Percentiles rank a stretch among this genome's conserved stretches.
phyloP scores from a whole-genome alignment of 768 basidiomycete species.

The Flagelloscypha sp. region DNA sequence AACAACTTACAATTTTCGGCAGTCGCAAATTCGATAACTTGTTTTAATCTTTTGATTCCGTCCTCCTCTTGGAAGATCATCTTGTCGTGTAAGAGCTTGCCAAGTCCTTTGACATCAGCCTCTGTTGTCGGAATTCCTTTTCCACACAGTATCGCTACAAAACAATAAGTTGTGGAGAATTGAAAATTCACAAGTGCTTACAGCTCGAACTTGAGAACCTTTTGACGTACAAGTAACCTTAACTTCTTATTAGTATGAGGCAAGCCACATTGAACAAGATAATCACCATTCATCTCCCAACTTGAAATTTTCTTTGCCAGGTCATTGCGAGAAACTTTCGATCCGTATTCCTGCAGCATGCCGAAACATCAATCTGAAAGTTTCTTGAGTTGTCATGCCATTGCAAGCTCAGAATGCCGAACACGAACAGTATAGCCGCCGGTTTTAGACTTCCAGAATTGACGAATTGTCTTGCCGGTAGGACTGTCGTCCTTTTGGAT shows the following conservation, averaged over 20 bases:
- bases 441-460: slow-evolving; percentile 20
- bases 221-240: slow-evolving; percentile 25
- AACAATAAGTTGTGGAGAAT: neutral
- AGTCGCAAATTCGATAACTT: slow-evolving; percentile 31
- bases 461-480: slow-evolving; percentile 24
- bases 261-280: neutral
- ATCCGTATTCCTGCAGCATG: slow-evolving; percentile 24
- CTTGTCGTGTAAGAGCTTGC: slow-evolving; percentile 23
- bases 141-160: slow-evolving; percentile 27
- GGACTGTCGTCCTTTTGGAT: slow-evolving; percentile 17
- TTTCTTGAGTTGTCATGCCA: neutral
- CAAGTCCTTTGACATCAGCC: slow-evolving; percentile 25
- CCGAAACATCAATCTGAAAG: neutral
- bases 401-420: too few species aligned
- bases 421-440: slow-evolving; percentile 15
- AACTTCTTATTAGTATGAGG: neutral
- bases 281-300: slow-evolving; percentile 32
- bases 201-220: slow-evolving; percentile 30
- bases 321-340: slow-evolving; percentile 21
- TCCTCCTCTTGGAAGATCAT: slow-evolving; percentile 35
- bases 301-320: slow-evolving; percentile 26
- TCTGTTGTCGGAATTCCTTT: slow-evolving; percentile 24
- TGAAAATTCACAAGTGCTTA: slow-evolving; percentile 8
- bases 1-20: slow-evolving; percentile 27
- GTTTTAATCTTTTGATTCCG: slow-evolving; percentile 27